Conservation (phyloP, 1,284 basidiomycete genomes). For the Heterobasidion occidentale region DNA sequence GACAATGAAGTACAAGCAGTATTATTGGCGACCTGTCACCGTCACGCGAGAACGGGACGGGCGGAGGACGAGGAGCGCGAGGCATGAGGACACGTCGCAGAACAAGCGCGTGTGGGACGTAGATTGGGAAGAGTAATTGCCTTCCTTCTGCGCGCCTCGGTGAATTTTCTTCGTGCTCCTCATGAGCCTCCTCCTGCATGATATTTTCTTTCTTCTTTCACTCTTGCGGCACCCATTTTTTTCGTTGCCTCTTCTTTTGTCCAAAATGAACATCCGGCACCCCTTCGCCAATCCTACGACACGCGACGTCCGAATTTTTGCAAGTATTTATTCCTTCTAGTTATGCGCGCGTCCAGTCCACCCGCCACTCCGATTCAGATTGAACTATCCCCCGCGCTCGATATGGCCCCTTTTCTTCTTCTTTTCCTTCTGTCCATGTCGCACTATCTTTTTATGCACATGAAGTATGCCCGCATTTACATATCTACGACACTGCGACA, state of each 20-base stretch:
- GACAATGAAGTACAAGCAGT: slow-evolving; percentile 76
- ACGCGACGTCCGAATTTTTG: no score
- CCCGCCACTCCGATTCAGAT: neutral
- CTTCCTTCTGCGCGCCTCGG: neutral
- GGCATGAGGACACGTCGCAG: neutral
- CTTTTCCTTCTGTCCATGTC: no score
- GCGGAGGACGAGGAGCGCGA: neutral
- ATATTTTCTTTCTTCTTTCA: neutral
- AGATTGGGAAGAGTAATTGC: slow-evolving; percentile 12
- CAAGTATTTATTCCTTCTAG: neutral
- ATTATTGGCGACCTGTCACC: slow-evolving; percentile 59
- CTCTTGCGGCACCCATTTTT: no score
- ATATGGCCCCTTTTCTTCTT: neutral
- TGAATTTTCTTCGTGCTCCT: neutral
- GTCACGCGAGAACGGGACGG: slow-evolving; percentile 6
- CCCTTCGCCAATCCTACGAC: no score
- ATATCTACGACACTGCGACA: no score
- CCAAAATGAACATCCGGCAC: no score
- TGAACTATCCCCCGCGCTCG: neutral
- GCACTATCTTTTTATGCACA: no score
- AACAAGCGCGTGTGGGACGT: slow-evolving; percentile 9
- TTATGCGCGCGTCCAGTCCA: neutral
- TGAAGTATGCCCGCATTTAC: no score
- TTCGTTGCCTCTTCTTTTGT: no score
- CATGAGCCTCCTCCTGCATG: neutral